These are phyloP conservation scores for Cryptosporidium canis DNA, from an alignment of 169 alveolate species.

Conservation along the genomic window DNA sequence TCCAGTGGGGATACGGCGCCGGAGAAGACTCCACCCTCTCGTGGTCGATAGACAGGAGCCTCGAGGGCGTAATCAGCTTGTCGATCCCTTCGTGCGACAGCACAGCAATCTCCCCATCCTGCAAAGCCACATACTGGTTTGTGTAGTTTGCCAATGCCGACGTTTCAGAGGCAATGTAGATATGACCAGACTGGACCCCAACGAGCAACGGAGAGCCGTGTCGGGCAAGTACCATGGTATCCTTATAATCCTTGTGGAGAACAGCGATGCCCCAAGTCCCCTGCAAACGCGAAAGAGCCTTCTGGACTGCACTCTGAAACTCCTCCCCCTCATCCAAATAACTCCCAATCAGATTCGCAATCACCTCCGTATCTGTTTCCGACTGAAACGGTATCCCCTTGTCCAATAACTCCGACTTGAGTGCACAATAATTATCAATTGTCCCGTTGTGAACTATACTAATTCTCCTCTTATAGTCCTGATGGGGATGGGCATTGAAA, in stretches of 20 bases:
- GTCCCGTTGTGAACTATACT: slow-evolving; percentile 97
- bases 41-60: slow-evolving; percentile 74
- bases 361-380: slow-evolving; percentile 96
- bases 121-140: slow-evolving; percentile 87
- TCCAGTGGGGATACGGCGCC: slow-evolving; percentile 91
- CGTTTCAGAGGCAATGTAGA: slow-evolving; percentile 92
- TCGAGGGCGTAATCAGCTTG: slow-evolving; percentile 76
- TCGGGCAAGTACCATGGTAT: slow-evolving; percentile 89
- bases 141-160: slow-evolving; percentile 93
- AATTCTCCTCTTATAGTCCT: slow-evolving; percentile 87
- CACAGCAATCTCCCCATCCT: slow-evolving; percentile 89
- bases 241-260: slow-evolving; percentile 87
- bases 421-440: slow-evolving; percentile 86
- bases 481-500: slow-evolving; percentile 97
- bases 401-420: slow-evolving; percentile 78
- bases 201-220: slow-evolving; percentile 92
- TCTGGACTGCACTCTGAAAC: slow-evolving; percentile 86
- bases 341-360: slow-evolving; percentile 93
- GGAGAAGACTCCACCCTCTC: slow-evolving; percentile 83
- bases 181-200: slow-evolving; percentile 85
- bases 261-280: slow-evolving; percentile 97
- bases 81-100: slow-evolving; percentile 83
- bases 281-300: slow-evolving; percentile 86
- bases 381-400: slow-evolving; percentile 83
- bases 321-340: slow-evolving; percentile 85